These are phyloP conservation scores for Rosa chinensis DNA, from an alignment of 306 rosid species.

Conservation along the genomic window DNA sequence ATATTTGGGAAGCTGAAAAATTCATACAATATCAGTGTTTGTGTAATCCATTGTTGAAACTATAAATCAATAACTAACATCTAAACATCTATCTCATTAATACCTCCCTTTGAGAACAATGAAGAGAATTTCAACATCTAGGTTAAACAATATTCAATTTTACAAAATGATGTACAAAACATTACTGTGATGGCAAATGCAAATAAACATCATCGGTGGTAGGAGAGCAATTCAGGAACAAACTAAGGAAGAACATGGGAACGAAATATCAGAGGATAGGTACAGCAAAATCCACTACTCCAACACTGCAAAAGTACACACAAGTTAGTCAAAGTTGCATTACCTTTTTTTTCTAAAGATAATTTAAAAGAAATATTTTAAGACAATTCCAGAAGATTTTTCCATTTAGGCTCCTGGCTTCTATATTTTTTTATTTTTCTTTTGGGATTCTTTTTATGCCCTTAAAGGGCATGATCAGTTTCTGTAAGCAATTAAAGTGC, in stretches of 20 bases:
- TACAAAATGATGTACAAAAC: not conserved
- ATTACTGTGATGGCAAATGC: not conserved
- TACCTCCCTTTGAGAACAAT: not conserved
- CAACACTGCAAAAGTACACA: conserved; percentile 67
- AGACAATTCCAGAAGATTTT: not conserved
- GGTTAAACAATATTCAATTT: not conserved
- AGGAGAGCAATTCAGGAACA: not conserved
- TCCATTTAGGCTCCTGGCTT: not conserved
- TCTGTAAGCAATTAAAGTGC: not conserved
- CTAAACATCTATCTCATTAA: not conserved
- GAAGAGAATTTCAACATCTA: not conserved
- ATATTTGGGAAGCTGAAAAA: not conserved
- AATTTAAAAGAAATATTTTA: not conserved
- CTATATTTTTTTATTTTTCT: not conserved
- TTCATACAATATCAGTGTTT: not conserved
- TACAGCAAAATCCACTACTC: conserved; percentile 97
- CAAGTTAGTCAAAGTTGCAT: not conserved
- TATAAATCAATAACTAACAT: not conserved
- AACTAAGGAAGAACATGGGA: conserved; percentile 57
- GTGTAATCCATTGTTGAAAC: not conserved
- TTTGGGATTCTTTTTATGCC: no score
- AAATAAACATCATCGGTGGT: not conserved
- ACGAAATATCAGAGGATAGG: conserved; percentile 84
- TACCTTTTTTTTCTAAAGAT: not conserved
- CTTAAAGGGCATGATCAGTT: no score